Percentiles rank a stretch among this genome's conserved stretches.
Evolutionary conservation across 305 asterid genomes (phyloP).

Genomic region (Euphrasia arctica): DNA sequence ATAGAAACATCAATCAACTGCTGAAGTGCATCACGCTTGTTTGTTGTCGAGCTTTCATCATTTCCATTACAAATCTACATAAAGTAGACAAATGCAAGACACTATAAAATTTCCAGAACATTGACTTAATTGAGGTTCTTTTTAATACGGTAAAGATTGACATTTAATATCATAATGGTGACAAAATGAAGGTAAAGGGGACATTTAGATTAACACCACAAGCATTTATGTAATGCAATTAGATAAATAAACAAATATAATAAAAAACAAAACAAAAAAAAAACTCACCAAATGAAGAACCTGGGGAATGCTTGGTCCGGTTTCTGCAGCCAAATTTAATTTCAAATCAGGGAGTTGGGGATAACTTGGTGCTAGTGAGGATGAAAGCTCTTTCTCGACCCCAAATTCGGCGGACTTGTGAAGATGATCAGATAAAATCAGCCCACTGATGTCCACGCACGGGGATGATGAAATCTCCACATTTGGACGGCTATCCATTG

Average conservation of each 20-base stretch:
- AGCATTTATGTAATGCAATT: constrained; percentile 10
- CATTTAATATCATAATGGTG: background rate
- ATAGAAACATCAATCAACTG: constrained; percentile 84
- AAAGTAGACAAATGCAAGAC: constrained; percentile 22
- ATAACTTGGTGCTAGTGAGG: constrained; percentile 47
- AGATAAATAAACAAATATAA: background rate
- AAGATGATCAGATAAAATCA: constrained; percentile 53
- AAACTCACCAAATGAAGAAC: constrained; percentile 87
- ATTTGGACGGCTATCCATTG: constrained; percentile 44
- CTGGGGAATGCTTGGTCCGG: constrained; percentile 93
- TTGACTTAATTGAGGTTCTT: constrained; percentile 10
- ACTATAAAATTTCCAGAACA: constrained; percentile 16
- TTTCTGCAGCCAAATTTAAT: constrained; percentile 50
- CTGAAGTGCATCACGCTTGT: constrained; percentile 75
- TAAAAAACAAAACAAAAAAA: constrained; percentile 6
- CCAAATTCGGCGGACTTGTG: constrained; percentile 40
- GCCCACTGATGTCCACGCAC: constrained; percentile 54
- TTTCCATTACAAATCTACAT: constrained; percentile 76
- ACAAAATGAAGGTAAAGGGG: background rate
- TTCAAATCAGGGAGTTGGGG: constrained; percentile 51
- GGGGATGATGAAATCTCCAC: constrained; percentile 47
- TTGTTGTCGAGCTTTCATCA: constrained; percentile 60
- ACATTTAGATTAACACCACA: background rate
- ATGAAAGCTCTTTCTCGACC: constrained; percentile 49
- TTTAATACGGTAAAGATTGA: constrained; percentile 3